Evolutionary conservation across 768 basidiomycete species (phyloP).

Genomic region (Psilocybe tampanensis): DNA sequence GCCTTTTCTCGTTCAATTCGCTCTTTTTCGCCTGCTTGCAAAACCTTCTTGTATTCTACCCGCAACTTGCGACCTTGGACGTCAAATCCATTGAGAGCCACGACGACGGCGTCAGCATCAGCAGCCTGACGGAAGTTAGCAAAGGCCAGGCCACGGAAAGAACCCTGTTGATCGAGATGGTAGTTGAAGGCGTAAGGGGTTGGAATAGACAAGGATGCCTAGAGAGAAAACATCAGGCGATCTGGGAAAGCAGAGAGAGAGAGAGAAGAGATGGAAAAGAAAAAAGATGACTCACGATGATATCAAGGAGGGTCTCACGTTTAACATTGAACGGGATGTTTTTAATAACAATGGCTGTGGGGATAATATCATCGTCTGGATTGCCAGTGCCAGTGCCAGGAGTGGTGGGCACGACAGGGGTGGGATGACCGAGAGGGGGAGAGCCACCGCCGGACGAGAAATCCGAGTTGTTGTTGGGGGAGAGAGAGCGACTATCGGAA

Average conservation of each 20-base stretch:
- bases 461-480: conserved; percentile 86
- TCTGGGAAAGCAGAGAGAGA: conserved; percentile 6
- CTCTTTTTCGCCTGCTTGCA: conserved; percentile 99
- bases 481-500: conserved; percentile 79
- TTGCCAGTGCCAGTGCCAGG: conserved; percentile 46
- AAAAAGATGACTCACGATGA: conserved; percentile 73
- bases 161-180: conserved; percentile 94
- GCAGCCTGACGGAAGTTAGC: conserved; percentile 93
- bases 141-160: conserved; percentile 96
- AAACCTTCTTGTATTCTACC: conserved; percentile 98
- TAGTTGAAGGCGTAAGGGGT: conserved; percentile 99
- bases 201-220: conserved; percentile 92
- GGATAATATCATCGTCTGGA: conserved; percentile 90
- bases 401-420: conserved; percentile 48
- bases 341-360: conserved; percentile 99
- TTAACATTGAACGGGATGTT: conserved; percentile 99
- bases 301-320: conserved; percentile 93
- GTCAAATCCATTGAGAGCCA: conserved; percentile 93
- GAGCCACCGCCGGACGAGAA: conserved; percentile 88
- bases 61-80: conserved; percentile 96
- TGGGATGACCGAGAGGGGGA: conserved; percentile 59
- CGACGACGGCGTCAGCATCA: conserved; percentile 96
- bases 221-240: conserved; percentile 17
- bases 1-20: conserved; percentile 99
- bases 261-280: conserved; percentile 12